Conservation (phyloP, 371 early-diverging fungal species). For the Rhizomucor pusillus region DNA sequence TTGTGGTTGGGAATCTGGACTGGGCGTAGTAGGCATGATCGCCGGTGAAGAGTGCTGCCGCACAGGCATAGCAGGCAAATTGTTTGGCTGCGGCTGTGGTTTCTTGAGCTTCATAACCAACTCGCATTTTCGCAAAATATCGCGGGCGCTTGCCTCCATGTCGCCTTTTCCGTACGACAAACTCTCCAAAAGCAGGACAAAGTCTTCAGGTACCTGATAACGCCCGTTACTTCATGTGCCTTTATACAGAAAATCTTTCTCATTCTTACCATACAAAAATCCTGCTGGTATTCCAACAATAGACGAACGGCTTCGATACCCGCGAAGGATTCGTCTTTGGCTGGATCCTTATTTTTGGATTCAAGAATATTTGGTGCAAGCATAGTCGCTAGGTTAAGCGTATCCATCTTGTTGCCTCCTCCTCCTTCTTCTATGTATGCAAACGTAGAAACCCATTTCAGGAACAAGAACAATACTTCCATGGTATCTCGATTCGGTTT, state of each 20-base stretch:
- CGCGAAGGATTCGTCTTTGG: conserved; percentile 58
- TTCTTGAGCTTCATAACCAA: conserved; percentile 51
- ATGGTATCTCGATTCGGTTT: conserved; percentile 90
- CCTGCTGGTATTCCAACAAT: conserved; percentile 72
- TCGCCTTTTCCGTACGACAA: conserved; percentile 54
- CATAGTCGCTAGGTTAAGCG: conserved; percentile 87
- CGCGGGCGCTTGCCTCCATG: conserved; percentile 58
- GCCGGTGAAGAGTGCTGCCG: conserved; percentile 34
- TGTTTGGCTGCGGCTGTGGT: conserved; percentile 22
- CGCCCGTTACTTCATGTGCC: neutral
- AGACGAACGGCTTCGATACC: conserved; percentile 75
- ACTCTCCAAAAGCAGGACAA: conserved; percentile 58
- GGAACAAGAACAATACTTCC: conserved; percentile 82
- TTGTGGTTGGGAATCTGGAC: neutral
- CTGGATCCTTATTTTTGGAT: conserved; percentile 75
- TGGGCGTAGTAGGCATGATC: conserved; percentile 1
- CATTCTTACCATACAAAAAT: conserved; percentile 63
- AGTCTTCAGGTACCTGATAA: conserved; percentile 63
- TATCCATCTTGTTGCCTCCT: conserved; percentile 87
- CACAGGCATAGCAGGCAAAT: conserved; percentile 14
- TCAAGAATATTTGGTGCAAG: conserved; percentile 92
- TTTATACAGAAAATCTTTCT: neutral
- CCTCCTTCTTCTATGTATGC: conserved; percentile 62
- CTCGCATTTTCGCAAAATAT: conserved; percentile 66
- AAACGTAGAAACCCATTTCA: conserved; percentile 80